These are phyloP conservation scores for Mikania micrantha DNA, from an alignment of 129 eudicot species.

Conservation along the genomic window DNA sequence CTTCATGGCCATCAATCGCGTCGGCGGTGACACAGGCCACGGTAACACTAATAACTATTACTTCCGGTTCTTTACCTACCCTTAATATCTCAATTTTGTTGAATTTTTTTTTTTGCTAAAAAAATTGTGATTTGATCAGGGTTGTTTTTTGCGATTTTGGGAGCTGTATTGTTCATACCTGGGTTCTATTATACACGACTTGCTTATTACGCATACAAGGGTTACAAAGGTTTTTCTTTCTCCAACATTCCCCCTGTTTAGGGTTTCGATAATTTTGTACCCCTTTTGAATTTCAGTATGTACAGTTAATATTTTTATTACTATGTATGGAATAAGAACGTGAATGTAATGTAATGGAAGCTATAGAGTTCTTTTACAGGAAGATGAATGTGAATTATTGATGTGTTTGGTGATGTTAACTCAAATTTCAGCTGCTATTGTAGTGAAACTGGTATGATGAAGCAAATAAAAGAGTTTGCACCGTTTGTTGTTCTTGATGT, in stretches of 20 bases:
- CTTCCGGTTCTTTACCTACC: background rate
- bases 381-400: background rate
- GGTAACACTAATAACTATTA: constrained; percentile 56
- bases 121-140: constrained; percentile 39
- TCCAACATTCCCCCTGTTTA: constrained; percentile 86
- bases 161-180: constrained; percentile 77
- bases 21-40: constrained; percentile 94
- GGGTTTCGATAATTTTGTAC: background rate
- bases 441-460: constrained; percentile 1
- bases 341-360: constrained; percentile 17
- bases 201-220: constrained; percentile 96
- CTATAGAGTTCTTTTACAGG: background rate
- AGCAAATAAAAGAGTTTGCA: background rate
- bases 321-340: constrained; percentile 21
- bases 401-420: constrained; percentile 13
- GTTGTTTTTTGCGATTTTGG: constrained; percentile 74
- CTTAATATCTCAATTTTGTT: background rate
- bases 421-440: constrained; percentile 14
- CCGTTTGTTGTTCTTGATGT: background rate
- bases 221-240: constrained; percentile 94
- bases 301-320: constrained; percentile 1
- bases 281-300: constrained; percentile 8
- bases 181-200: constrained; percentile 91
- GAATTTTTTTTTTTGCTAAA: background rate
- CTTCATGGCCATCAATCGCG: constrained; percentile 59